These are phyloP conservation scores for Mycena sp. DNA, from an alignment of 1,284 basidiomycete genomes.

Conservation along the genomic window DNA sequence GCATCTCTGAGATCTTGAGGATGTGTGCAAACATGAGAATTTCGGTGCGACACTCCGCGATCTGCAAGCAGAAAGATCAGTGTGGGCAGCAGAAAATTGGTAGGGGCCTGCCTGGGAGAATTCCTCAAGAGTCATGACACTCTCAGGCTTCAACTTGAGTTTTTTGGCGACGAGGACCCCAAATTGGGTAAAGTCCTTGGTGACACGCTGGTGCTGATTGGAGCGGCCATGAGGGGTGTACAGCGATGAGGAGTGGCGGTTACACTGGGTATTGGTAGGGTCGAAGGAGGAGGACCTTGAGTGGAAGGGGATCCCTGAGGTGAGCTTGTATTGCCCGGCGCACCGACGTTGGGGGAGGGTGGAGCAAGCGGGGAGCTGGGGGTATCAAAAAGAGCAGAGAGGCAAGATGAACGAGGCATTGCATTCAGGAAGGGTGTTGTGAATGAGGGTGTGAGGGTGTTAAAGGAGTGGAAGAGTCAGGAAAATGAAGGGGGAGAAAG, in stretches of 20 bases:
- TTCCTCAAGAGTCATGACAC: background rate
- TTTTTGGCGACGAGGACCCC: background rate
- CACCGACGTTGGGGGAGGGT: background rate
- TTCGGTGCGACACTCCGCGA: background rate
- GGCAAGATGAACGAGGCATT: background rate
- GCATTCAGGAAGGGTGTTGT: background rate
- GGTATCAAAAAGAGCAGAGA: background rate
- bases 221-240: background rate
- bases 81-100: background rate
- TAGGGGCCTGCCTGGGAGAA: constrained; percentile 1
- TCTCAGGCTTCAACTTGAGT: constrained; percentile 1
- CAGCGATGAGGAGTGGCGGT: background rate
- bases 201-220: background rate
- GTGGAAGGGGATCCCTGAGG: background rate
- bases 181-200: background rate
- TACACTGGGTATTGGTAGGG: background rate
- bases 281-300: background rate
- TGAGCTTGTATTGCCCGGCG: background rate
- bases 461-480: background rate
- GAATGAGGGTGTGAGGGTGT: background rate
- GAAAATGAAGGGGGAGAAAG: background rate
- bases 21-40: background rate
- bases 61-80: background rate
- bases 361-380: constrained; percentile 1
- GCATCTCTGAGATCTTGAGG: background rate